Evolutionary conservation across 805 yeast genomes (phyloP).

Genomic region (Hanseniaspora jakobsenii): DNA sequence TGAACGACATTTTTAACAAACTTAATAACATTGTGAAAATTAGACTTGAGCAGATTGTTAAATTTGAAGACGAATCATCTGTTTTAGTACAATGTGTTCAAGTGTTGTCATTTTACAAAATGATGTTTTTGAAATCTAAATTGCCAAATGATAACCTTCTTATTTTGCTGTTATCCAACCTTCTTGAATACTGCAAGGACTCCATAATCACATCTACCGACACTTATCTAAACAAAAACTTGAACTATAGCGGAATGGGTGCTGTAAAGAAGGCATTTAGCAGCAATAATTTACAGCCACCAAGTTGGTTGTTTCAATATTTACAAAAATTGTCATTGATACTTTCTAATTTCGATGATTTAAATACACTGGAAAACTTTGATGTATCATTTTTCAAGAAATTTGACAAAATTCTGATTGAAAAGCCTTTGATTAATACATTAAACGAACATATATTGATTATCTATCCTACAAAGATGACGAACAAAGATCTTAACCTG

Average conservation of each 20-base stretch:
- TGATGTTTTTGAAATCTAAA: conserved; percentile 48
- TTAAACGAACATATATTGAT: conserved; percentile 23
- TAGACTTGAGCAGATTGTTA: conserved; percentile 54
- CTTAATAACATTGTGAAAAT: conserved; percentile 43
- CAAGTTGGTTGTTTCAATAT: conserved; percentile 71
- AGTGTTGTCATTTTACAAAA: conserved; percentile 52
- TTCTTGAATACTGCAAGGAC: conserved; percentile 7
- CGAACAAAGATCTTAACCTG: conserved; percentile 23
- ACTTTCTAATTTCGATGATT: conserved; percentile 41
- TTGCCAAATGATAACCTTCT: conserved; percentile 21
- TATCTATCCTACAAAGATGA: conserved; percentile 23
- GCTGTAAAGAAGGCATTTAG: no score
- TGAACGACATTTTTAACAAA: conserved; percentile 26
- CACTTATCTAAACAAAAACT: conserved; percentile 19
- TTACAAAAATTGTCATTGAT: conserved; percentile 37
- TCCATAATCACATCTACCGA: conserved; percentile 1
- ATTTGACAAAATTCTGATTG: conserved; percentile 37
- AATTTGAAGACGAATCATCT: conserved; percentile 49
- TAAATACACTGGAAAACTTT: conserved; percentile 19
- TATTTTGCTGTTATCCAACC: conserved; percentile 19
- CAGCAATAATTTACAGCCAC: conserved; percentile 56
- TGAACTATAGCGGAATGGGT: conserved; percentile 25
- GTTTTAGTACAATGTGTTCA: conserved; percentile 48
- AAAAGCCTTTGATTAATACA: conserved; percentile 28
- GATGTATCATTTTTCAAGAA: conserved; percentile 24